phyloP scores from a whole-genome alignment of 371 early-diverging fungal species.

The Haplosporangium sp. region DNA sequence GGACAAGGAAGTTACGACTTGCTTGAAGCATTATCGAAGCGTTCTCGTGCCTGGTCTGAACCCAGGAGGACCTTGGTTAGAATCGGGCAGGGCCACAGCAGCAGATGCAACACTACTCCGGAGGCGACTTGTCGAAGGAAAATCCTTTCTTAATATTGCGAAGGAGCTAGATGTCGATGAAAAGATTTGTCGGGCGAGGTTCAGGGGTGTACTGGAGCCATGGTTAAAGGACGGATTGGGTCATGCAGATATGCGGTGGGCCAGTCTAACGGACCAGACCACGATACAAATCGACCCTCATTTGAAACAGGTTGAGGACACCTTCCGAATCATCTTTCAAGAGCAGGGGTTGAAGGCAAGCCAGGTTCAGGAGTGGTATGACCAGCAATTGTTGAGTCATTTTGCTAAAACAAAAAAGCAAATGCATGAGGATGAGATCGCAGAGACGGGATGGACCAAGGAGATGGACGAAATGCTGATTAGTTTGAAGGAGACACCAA shows the following conservation, averaged over 20 bases:
- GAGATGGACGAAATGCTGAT: slow-evolving; percentile 5
- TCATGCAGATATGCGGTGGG: neutral
- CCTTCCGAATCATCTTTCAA: slow-evolving; percentile 3
- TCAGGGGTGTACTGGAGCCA: slow-evolving; percentile 3
- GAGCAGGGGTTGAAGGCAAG: neutral
- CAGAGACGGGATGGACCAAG: slow-evolving; percentile 4
- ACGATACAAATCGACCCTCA: neutral
- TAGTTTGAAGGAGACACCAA: neutral
- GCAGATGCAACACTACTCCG: neutral
- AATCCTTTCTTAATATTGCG: neutral
- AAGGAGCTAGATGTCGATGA: neutral
- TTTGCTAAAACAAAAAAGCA: no score
- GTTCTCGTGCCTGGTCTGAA: neutral
- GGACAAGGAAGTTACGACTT: neutral
- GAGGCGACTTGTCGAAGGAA: slow-evolving; percentile 1
- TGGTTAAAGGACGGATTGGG: slow-evolving; percentile 14
- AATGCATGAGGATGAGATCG: no score
- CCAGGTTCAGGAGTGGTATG: slow-evolving; percentile 6
- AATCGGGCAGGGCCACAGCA: neutral
- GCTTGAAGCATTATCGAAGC: slow-evolving; percentile 3
- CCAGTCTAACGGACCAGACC: neutral
- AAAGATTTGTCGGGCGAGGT: neutral
- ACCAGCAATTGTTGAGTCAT: neutral
- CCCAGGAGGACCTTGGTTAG: neutral
- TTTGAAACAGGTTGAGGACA: neutral